These are phyloP conservation scores for Gonapodya prolifera DNA, from an alignment of 192 early-diverging fungal genomes.

Conservation along the genomic window DNA sequence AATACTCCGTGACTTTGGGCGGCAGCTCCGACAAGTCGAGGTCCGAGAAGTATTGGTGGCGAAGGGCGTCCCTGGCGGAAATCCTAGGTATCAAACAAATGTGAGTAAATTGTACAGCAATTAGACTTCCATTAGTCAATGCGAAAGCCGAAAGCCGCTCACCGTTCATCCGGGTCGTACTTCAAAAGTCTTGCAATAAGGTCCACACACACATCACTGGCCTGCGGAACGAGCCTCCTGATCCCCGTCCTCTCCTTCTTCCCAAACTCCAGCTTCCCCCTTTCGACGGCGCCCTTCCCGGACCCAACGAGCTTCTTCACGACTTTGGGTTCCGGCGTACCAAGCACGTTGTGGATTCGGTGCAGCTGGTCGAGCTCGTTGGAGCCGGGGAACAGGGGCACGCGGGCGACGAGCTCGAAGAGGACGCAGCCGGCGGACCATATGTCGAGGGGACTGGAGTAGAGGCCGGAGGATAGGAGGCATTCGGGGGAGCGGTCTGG, in stretches of 20 bases:
- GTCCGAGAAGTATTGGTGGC: background rate
- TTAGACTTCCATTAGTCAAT: no score
- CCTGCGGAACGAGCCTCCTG: background rate
- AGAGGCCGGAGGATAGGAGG: slow-evolving; percentile 41
- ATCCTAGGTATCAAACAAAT: no score
- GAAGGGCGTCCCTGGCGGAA: background rate
- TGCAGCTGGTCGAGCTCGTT: slow-evolving; percentile 51
- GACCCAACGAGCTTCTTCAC: slow-evolving; percentile 7
- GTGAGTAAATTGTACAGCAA: no score
- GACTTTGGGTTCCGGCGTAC: slow-evolving; percentile 24
- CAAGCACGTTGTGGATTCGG: slow-evolving; percentile 41
- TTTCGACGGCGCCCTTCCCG: background rate
- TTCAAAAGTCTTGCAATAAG: background rate
- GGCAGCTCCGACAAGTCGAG: background rate
- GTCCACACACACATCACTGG: background rate
- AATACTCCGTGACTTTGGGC: no score
- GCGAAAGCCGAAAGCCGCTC: no score
- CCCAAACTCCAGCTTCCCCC: background rate
- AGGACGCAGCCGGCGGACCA: slow-evolving; percentile 51
- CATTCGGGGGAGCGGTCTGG: slow-evolving; percentile 52
- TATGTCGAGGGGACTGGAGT: slow-evolving; percentile 46
- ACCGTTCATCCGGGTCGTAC: background rate
- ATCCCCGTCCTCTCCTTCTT: background rate
- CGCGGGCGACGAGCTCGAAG: slow-evolving; percentile 32
- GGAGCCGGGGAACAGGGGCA: slow-evolving; percentile 43